Evolutionary conservation across 2,329 filamentous ascomycete genomes (phyloP).

Genomic region (Aspergillus niger): DNA sequence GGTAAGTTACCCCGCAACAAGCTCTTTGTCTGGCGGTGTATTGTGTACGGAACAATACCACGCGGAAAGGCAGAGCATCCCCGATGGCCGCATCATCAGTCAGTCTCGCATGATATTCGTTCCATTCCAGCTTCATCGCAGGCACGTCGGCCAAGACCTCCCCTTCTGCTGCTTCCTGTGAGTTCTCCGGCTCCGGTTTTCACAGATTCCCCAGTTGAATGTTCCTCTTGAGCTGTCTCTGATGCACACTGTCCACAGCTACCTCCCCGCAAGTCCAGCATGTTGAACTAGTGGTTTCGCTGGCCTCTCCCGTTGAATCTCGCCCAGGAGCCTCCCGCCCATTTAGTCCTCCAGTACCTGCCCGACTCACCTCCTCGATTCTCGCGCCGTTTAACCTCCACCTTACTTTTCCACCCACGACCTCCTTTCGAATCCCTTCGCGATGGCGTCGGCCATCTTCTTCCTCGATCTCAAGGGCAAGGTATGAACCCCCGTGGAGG

Average conservation of each 20-base stretch:
- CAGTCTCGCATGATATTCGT: not conserved
- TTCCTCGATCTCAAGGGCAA: conserved; percentile 99
- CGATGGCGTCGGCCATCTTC: conserved; percentile 96
- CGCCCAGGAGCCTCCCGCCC: conserved; percentile 16
- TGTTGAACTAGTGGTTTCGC: conserved; percentile 24
- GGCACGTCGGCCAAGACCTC: not conserved
- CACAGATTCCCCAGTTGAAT: not conserved
- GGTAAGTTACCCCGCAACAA: not conserved
- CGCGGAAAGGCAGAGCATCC: conserved; percentile 1
- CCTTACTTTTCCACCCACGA: conserved; percentile 11
- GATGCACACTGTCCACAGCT: not conserved
- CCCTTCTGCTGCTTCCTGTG: not conserved
- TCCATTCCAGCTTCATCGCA: not conserved
- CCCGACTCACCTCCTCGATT: conserved; percentile 1
- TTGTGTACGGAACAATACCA: not conserved
- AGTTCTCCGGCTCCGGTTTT: not conserved
- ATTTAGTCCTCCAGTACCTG: conserved; percentile 10
- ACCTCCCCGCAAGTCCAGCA: conserved; percentile 12
- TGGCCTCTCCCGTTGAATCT: conserved; percentile 24
- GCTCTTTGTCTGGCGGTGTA: not conserved
- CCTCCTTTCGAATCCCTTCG: conserved; percentile 33
- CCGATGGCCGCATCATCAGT: conserved; percentile 1
- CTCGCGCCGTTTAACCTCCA: conserved; percentile 16
- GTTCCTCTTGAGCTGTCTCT: not conserved
- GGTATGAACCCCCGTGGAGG: conserved; percentile 55